A percentile compares a stretch with the other conserved stretches of the same genome.
Conservation (phyloP, 306 rosid species). For the Dicorynia guianensis region DNA sequence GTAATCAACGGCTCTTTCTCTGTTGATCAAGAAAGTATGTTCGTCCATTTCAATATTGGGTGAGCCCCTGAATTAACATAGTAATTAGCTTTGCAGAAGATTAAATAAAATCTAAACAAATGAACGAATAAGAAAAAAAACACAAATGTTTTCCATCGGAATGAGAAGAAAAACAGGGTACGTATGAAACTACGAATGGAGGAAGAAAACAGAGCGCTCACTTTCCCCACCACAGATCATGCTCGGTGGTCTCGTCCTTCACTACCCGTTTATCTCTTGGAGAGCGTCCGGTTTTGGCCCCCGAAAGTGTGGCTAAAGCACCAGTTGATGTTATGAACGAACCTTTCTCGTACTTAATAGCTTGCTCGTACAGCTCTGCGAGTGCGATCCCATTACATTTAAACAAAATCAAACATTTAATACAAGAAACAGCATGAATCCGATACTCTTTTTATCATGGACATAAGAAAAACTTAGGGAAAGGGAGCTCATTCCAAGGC, state of each 20-base stretch:
- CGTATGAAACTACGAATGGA: no score
- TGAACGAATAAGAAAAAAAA: no score
- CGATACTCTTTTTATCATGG: no score
- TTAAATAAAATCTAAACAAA: no score
- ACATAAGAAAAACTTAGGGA: no score
- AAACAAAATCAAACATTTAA: no score
- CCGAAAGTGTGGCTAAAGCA: slow-evolving; percentile 82
- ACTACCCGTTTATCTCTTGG: slow-evolving; percentile 86
- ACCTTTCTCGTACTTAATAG: slow-evolving; percentile 82
- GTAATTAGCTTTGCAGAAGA: neutral
- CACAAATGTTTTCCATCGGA: no score
- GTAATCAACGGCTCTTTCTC: slow-evolving; percentile 91
- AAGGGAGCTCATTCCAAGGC: no score
- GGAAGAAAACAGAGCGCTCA: slow-evolving; percentile 36
- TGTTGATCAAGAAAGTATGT: slow-evolving; percentile 74
- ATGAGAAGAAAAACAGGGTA: no score
- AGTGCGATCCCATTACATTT: no score
- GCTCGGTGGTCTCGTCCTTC: slow-evolving; percentile 62
- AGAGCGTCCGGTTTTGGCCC: slow-evolving; percentile 83
- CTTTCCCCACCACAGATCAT: slow-evolving; percentile 94
- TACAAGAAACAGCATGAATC: no score
- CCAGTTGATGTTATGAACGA: slow-evolving; percentile 68
- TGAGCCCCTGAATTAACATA: slow-evolving; percentile 59
- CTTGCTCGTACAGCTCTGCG: slow-evolving; percentile 83
- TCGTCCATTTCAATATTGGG: slow-evolving; percentile 93